A percentile compares a stretch with the other conserved stretches of the same genome.
phyloP scores from a whole-genome alignment of 495 filamentous ascomycete genomes.

The Pyrenula aspistea region DNA sequence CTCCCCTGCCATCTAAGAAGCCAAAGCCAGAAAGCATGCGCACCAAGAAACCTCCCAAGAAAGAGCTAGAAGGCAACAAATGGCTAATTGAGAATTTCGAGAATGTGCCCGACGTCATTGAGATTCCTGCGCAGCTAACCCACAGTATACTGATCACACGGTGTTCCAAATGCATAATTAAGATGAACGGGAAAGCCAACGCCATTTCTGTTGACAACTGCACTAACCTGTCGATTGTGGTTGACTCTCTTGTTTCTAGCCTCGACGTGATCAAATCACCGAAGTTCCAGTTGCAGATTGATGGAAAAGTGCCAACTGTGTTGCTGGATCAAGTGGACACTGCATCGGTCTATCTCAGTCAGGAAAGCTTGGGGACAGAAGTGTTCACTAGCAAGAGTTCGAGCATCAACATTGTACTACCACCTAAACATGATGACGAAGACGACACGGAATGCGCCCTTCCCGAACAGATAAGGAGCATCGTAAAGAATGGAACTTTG shows the following conservation, averaged over 20 bases:
- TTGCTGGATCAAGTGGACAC: constrained; percentile 89
- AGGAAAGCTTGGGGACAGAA: constrained; percentile 63
- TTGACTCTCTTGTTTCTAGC: constrained; percentile 80
- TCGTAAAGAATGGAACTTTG: constrained; percentile 60
- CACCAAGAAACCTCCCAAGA: constrained; percentile 80
- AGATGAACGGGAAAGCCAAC: constrained; percentile 85
- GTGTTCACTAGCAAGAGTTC: constrained; percentile 80
- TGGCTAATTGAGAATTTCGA: constrained; percentile 96
- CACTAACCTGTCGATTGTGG: constrained; percentile 65
- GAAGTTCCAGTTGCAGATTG: constrained; percentile 83
- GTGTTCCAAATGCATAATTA: constrained; percentile 83
- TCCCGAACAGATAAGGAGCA: constrained; percentile 82
- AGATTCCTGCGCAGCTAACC: constrained; percentile 64
- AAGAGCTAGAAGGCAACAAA: constrained; percentile 88
- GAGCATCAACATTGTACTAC: constrained; percentile 75
- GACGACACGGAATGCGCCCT: constrained; percentile 79
- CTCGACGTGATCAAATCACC: constrained; percentile 90
- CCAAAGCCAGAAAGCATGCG: constrained; percentile 94
- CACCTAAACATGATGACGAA: constrained; percentile 40
- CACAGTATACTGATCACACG: constrained; percentile 87
- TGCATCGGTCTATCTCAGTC: constrained; percentile 71
- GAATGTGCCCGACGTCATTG: constrained; percentile 53
- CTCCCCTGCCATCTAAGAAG: constrained; percentile 75
- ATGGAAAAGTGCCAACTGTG: constrained; percentile 72
- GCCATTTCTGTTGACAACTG: constrained; percentile 90